Evolutionary conservation across 1,284 basidiomycete genomes (phyloP).

Genomic region (Sparassis latifolia): DNA sequence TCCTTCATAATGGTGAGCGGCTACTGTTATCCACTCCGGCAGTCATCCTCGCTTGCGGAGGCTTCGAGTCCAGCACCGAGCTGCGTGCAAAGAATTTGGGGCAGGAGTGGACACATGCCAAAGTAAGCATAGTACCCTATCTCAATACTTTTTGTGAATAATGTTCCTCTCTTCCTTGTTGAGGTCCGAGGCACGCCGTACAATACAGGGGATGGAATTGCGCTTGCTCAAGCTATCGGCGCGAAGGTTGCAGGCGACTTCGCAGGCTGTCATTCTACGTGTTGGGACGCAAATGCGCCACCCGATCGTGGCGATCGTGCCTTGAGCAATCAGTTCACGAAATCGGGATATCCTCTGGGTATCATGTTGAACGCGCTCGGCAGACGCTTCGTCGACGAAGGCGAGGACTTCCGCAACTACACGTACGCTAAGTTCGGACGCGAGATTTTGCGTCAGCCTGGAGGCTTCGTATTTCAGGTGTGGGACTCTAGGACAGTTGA

Average conservation of each 20-base stretch:
- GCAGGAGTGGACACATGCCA: slow-evolving; percentile 46
- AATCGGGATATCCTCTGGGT: slow-evolving; percentile 65
- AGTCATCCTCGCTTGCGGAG: slow-evolving; percentile 58
- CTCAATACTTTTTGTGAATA: neutral
- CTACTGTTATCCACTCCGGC: slow-evolving; percentile 32
- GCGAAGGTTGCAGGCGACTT: slow-evolving; percentile 55
- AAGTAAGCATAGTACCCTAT: slow-evolving; percentile 27
- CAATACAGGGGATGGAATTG: slow-evolving; percentile 58
- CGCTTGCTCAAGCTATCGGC: slow-evolving; percentile 43
- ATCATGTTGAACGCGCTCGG: slow-evolving; percentile 58
- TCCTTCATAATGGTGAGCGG: slow-evolving; percentile 31
- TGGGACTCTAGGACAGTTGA: slow-evolving; percentile 43
- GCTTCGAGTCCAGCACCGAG: slow-evolving; percentile 52
- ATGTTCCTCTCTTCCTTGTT: neutral
- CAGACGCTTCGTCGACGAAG: slow-evolving; percentile 61
- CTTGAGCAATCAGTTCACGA: slow-evolving; percentile 63
- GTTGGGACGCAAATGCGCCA: slow-evolving; percentile 62
- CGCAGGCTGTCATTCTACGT: slow-evolving; percentile 60
- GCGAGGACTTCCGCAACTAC: slow-evolving; percentile 63
- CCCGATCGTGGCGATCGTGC: slow-evolving; percentile 43
- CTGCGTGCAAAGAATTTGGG: slow-evolving; percentile 50
- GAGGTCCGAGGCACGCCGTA: slow-evolving; percentile 62
- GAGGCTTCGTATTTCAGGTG: slow-evolving; percentile 55
- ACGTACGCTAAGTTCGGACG: slow-evolving; percentile 64
- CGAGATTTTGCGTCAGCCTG: slow-evolving; percentile 51